Percentiles rank a stretch among this genome's conserved stretches.
phyloP scores from a whole-genome alignment of 331 rosid species.

The Malus hybrid region DNA sequence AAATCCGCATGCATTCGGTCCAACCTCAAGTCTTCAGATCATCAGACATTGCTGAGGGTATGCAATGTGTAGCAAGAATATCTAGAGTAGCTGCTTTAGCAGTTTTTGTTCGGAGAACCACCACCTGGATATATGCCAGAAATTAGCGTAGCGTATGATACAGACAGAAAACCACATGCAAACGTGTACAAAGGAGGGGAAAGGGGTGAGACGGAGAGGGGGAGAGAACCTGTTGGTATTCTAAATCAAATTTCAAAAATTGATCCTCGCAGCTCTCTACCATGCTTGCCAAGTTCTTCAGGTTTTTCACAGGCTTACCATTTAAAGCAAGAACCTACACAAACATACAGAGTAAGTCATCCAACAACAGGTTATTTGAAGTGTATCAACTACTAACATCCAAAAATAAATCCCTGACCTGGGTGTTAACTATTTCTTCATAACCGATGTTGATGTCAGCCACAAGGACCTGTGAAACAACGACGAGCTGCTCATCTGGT shows the following conservation, averaged over 20 bases:
- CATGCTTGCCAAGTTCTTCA: slow-evolving; percentile 41
- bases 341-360: not conserved
- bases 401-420: slow-evolving; percentile 19
- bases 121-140: slow-evolving; percentile 45
- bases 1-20: not conserved
- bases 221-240: slow-evolving; percentile 39
- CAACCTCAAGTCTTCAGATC: slow-evolving; percentile 62
- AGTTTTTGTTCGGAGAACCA: slow-evolving; percentile 60
- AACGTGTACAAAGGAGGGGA: not conserved
- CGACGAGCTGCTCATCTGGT: slow-evolving; percentile 45
- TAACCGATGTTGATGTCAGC: slow-evolving; percentile 26
- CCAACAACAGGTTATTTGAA: not conserved
- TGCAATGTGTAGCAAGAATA: slow-evolving; percentile 86
- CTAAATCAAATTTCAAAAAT: slow-evolving; percentile 41
- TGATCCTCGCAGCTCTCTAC: slow-evolving; percentile 40
- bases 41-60: slow-evolving; percentile 84
- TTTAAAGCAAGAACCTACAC: slow-evolving; percentile 39
- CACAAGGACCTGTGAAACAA: slow-evolving; percentile 40
- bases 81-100: slow-evolving; percentile 79
- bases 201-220: not conserved
- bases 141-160: not conserved
- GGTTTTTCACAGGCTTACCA: slow-evolving; percentile 44
- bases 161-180: not conserved
- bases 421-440: slow-evolving; percentile 49
- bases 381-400: not conserved